Base-by-base conservation (phyloP, 164 flowering plant species). In the Stephania japonica region DNA sequence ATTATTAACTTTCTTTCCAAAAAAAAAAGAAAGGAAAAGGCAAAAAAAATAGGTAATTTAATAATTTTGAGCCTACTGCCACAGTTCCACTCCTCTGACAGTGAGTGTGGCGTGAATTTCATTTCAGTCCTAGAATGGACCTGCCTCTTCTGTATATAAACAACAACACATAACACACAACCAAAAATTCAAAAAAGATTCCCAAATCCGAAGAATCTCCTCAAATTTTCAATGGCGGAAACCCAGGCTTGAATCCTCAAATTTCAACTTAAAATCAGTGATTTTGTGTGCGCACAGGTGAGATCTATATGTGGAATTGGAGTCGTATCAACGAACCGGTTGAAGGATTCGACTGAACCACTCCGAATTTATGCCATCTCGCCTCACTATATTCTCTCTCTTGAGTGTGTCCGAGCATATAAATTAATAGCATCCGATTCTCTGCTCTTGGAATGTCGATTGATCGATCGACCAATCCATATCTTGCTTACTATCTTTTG, bases 271-370 rank as follows among this genome's bases (percentile, higher is more conserved):
- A 56, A 56, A 1, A 56, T 1, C 62, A 56, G 62, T 56, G 19
- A 3, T 18, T 56, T n/a, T n/a, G n/a, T 32, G 38, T 0, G 53
- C 7, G 1, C 53, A 47, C 11, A 47, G 16, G 16, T 47, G 3
- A 47, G 53, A 32, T 32, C 38, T 32, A 2, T n/a, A 64, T 26
- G 74, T 76, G 79, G 75, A 72, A 21, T 67, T 76, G 72, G 68
- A 53, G 75, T 76, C 44, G 75, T 72, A 76, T 61, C 32, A 49
- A 72, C 72, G 65, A 71, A 56, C 13, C 26, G 50, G 19, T 12
- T 3, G 21, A 18, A 66, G 27, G 43, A 69, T 69, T 69, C 63
- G 75, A 65, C 16, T 64, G 13, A 43, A 25, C 3, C 38, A 32
- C 56, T 42, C 42, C 53, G 56, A 13, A 12, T 19, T 41, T 38